Conservation (phyloP, 179 eudicot species). For the Corrigiola litoralis region DNA sequence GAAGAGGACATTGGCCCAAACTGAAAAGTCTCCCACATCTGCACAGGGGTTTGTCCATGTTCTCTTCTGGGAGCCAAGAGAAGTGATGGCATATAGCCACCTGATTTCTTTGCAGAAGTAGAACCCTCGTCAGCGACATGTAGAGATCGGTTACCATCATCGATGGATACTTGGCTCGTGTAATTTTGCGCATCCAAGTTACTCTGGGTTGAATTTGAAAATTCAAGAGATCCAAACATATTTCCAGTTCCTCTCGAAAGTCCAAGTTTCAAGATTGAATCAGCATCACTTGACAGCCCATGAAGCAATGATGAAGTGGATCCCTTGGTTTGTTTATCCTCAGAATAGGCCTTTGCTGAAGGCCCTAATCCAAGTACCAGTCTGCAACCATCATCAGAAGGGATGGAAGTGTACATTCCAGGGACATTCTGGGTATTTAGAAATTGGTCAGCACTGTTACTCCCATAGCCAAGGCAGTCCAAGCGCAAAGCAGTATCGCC, state of each 20-base stretch:
- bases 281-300: constrained; percentile 32
- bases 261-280: constrained; percentile 65
- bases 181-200: constrained; percentile 16
- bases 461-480: constrained; percentile 67
- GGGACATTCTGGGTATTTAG: constrained; percentile 22
- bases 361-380: constrained; percentile 95
- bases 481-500: constrained; percentile 70
- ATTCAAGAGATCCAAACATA: constrained; percentile 26
- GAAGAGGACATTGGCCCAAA: constrained; percentile 24
- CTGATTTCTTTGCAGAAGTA: constrained; percentile 77
- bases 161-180: constrained; percentile 10
- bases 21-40: constrained; percentile 29
- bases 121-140: constrained; percentile 67
- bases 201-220: constrained; percentile 25
- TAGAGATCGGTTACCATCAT: constrained; percentile 14
- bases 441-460: constrained; percentile 25
- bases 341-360: constrained; percentile 43
- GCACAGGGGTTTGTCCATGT: constrained; percentile 20
- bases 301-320: constrained; percentile 20
- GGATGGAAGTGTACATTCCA: constrained; percentile 21
- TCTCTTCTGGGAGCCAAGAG: constrained; percentile 54
- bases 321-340: constrained; percentile 33
- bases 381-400: constrained; percentile 76
- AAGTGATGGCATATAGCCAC: constrained; percentile 78
- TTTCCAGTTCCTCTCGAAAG: constrained; percentile 47